Evolutionary conservation across 257 asterid species (phyloP), one percentile per base, ranked within the genome.

Genomic region (Solanum bulbocastanum): DNA sequence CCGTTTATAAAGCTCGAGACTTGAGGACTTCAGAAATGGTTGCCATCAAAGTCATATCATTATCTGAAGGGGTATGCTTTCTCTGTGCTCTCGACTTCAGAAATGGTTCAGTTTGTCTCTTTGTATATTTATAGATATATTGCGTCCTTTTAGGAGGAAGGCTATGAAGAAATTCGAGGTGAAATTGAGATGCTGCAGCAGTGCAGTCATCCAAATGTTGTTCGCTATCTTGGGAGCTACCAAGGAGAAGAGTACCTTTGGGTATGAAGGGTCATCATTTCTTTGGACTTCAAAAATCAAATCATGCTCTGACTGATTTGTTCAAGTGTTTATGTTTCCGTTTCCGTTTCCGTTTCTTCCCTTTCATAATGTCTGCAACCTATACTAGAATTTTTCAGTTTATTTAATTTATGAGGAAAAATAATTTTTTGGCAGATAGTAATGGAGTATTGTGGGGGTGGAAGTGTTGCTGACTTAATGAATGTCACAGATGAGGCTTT

Each of bases 181-280:
- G 99, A 97, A 92, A 96, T 97, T 87, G 99, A 96, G 95, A 97
- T 97, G 99, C 83, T 97, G 93, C 99, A 97, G 92, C 99, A 97
- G 87, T 97, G 99, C 88, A 97, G 95, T 91, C 99, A 97, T 94
- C 99, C 99, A 85, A 97, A 97, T 91, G 99, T 97, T 89, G 99
- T 97, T 88, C 99, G 99, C 87, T 97, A 97, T 90, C 96, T 97
- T 35, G 99, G 98, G 44, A 97, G 99, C 94, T 97, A 94, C 90
- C 99, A 97, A 91, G 98, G 99, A 86, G 99, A 97, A 89, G 99
- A 97, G 87, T 96, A 92, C 93, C 98, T 97, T 84, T 97, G 99
- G 99, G 99, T 97, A 95, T 84, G 94, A 87, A 82, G 69, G 69
- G 32, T 27, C 85, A 46, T 81, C 68, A 16, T 46, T 81, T 81